Base-by-base conservation (phyloP, 2,329 filamentous ascomycete genomes). In the Epichloe amarillans region DNA sequence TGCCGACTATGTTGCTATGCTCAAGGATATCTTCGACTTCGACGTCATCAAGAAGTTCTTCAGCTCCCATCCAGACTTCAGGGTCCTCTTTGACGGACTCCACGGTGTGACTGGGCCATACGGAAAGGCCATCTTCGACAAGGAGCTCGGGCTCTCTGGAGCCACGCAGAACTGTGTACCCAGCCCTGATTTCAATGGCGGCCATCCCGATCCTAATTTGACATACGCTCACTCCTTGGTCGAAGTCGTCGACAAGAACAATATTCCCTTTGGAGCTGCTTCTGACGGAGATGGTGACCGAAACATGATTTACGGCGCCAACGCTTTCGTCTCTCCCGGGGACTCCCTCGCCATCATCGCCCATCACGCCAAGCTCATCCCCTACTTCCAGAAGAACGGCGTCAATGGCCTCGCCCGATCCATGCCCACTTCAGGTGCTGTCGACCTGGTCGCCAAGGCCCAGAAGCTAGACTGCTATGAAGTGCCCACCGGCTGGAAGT, bases 301-400 rank as follows among this genome's bases (percentile, higher is more conserved):
- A 61, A 98, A 98, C 82, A 98, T 98, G 93, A 98, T 98, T 65
- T 98, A 98, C 72, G 93, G 93, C 56, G 90, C 91, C 58, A 91
- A 94, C 63, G 83, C 86, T 43, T 98, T 98, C 64, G 93, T 98
- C 55, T 97, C 91, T 7, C 93, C 93, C 7, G 93, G 93, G 64
- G 93, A 98, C 75, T 95, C 88, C 63, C 76, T 98, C 62, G 93
- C 93, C 64, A 98, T 98, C 67, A 98, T 98, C 64, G 89, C 93
- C 46, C 93, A 98, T 75, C 85, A 98, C 67, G 89, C 93, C 59
- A 81, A 95, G 61, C 81, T 95, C 54, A 98, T 98, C 62, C 93
- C 93, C 53, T 98, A 95, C 75, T 98, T 98, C 82, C 84, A 91
- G 77, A 90, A 93, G 74, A 86, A 97, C 67, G 91, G 93, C 54